phyloP scores from a whole-genome alignment of 1,284 basidiomycete genomes.

The Thelephora terrestris region DNA sequence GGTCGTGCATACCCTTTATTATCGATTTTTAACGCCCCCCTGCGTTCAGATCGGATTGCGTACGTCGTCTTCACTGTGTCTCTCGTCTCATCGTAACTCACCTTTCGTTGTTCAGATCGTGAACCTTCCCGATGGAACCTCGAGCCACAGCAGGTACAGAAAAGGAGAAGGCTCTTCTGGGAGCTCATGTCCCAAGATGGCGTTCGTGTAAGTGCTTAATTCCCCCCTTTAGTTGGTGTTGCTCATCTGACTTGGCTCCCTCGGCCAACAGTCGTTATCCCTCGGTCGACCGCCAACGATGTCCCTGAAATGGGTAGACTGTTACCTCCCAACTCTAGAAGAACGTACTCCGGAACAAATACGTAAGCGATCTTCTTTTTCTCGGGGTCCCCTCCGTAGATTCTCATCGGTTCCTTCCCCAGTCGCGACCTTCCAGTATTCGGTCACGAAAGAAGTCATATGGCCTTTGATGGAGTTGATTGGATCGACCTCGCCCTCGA shows the following conservation, averaged over 20 bases:
- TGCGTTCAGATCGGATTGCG: slow-evolving; percentile 21
- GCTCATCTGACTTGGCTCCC: not conserved
- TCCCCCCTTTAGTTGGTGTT: slow-evolving; percentile 7
- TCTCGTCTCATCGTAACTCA: not conserved
- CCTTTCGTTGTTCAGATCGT: slow-evolving; percentile 25
- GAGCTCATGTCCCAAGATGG: slow-evolving; percentile 26
- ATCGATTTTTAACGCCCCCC: not conserved
- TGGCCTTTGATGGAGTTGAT: slow-evolving; percentile 17
- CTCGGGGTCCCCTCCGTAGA: not conserved
- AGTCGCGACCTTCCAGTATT: slow-evolving; percentile 22
- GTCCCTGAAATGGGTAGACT: slow-evolving; percentile 19
- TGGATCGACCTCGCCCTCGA: slow-evolving; percentile 20
- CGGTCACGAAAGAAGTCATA: slow-evolving; percentile 18
- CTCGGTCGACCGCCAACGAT: slow-evolving; percentile 22
- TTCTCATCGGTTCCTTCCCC: not conserved
- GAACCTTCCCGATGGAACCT: slow-evolving; percentile 34
- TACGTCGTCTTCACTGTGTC: slow-evolving; percentile 11
- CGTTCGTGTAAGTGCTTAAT: slow-evolving; percentile 25
- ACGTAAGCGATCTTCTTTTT: slow-evolving; percentile 13
- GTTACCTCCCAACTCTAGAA: slow-evolving; percentile 19
- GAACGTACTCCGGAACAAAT: slow-evolving; percentile 15
- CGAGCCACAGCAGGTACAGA: slow-evolving; percentile 25
- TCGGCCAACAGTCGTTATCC: slow-evolving; percentile 16
- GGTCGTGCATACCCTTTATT: not conserved
- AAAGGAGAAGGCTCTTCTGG: slow-evolving; percentile 34